Evolutionary conservation across 371 early-diverging fungal species (phyloP), one percentile per base, ranked within the genome.

Genomic region (Mucor irregularis): DNA sequence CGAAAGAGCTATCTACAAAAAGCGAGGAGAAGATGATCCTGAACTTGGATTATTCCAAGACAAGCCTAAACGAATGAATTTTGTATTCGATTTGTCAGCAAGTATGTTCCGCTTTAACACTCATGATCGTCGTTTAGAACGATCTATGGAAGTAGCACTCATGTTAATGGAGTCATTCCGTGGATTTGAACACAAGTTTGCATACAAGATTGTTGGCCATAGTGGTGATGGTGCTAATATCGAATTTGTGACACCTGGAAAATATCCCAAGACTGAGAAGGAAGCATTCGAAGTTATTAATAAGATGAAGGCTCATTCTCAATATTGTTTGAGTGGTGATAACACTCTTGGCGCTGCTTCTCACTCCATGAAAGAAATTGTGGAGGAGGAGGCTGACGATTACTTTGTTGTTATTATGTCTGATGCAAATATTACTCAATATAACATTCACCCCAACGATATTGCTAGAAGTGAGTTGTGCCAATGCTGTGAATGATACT

Each of bases 161-260:
- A 87, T 86, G 89, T 73, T 92, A 43, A 89, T 96, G 83, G 94
- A 96, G 63, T 79, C 92, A 1, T 85, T 96, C 71, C 82, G 90
- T 42, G 79, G 77, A 11, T 87, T 93, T 65, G 93, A 94, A 56
- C 76, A 93, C 71, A 90, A 92, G 64, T 91, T 89, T 54, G 79
- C 73, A 6, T 92, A 92, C 62, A 81, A 81, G 22, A 87, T 92
- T 60, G 68, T 83, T 16, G 93, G 91, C 0, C 93, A 92, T 71
- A 86, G 87, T 35, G 90, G 93, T 16, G 91, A 92, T 71, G 82
- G 85, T 2, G 84, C 88, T 24, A 83, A 84, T 65, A 78, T 91
- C 40, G 84, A 83, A 50, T 90, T 92, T 66, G 90, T 92, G 8
- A 62, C 59, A 31, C 82, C 81, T 9, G 83, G 78, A 2, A 80